Evolutionary conservation across 768 basidiomycete species (phyloP), one percentile per base, ranked within the genome.

Genomic region (Auricularia auricula-judae): DNA sequence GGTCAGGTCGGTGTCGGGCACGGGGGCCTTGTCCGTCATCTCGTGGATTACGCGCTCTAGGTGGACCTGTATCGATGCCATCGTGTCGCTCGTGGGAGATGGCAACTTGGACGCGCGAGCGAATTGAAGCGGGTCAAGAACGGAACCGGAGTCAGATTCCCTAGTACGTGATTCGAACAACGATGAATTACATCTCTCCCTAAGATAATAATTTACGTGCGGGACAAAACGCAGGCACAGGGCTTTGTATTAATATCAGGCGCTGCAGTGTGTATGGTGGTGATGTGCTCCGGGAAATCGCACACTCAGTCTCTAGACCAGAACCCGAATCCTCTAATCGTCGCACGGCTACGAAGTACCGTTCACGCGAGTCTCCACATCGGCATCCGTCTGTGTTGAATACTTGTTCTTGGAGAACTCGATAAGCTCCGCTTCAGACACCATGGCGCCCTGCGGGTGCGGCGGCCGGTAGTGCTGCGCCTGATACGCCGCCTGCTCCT

Each of bases 1-100:
- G 3, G 95, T 94, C 72, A 88, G 96, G 80, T 98, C 94, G 74
- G 93, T 82, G 62, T 85, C 81, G 16, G 84, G 83, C 5, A 85
- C 75, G 18, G 76, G 72, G 36, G 80, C 76, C 62, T 78, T 81
- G 65, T 69, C 59, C 54, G 68, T 66, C 42, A 72, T 72, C 66
- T 71, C 68, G 47, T 67, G 65, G 33, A 70, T 53, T n/a, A 68
- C 71, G 63, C 67, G 72, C 61, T 69, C 67, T 29, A 72, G 62
- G 43, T 72, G 71, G 60, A 63, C 21, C 21, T 51, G 47, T 18
- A 51, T 21, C 47, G 47, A 51, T 18, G 47, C 21, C 47, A 51
- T 51, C 8, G 47, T 51, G 10, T 42, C 39, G 39, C 4, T 42
- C 39, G 39, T 42, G 39, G 39, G 39, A 14, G 39, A 42, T 42